These are phyloP conservation scores for Euphorbia lathyris DNA, from an alignment of 345 rosid genomes.

Conservation along the genomic window DNA sequence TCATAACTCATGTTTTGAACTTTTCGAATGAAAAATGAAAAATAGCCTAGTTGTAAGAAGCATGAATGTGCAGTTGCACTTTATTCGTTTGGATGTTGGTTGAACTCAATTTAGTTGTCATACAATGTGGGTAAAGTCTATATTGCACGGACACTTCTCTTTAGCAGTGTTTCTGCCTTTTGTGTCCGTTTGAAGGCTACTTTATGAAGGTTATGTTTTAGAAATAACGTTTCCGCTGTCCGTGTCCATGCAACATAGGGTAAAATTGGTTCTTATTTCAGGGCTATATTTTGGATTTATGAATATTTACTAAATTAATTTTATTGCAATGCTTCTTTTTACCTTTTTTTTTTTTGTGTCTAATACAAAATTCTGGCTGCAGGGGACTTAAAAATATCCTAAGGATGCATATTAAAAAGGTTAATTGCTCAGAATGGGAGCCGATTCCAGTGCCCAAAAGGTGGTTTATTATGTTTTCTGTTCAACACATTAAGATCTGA, in stretches of 20 bases:
- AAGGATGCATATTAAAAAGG: slow-evolving; percentile 69
- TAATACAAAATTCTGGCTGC: slow-evolving; percentile 22
- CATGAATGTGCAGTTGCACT: neutral
- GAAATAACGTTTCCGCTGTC: no score
- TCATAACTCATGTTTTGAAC: neutral
- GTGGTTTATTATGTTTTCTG: slow-evolving; percentile 28
- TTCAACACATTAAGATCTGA: neutral
- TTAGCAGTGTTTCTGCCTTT: no score
- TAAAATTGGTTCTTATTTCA: neutral
- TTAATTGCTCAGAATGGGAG: slow-evolving; percentile 90
- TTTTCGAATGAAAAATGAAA: neutral
- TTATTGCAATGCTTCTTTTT: neutral
- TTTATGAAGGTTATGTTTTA: no score
- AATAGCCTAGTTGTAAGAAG: neutral
- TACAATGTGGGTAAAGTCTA: no score
- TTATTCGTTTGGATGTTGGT: neutral
- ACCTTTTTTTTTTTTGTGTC: neutral
- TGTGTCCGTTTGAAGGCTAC: no score
- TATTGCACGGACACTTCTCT: no score
- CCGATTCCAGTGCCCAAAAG: slow-evolving; percentile 82
- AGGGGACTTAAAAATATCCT: slow-evolving; percentile 93
- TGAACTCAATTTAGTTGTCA: neutral
- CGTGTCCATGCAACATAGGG: no score
- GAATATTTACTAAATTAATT: neutral
- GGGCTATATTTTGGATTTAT: neutral